phyloP scores from a whole-genome alignment of 345 rosid genomes.

The Lumnitzera littorea region DNA sequence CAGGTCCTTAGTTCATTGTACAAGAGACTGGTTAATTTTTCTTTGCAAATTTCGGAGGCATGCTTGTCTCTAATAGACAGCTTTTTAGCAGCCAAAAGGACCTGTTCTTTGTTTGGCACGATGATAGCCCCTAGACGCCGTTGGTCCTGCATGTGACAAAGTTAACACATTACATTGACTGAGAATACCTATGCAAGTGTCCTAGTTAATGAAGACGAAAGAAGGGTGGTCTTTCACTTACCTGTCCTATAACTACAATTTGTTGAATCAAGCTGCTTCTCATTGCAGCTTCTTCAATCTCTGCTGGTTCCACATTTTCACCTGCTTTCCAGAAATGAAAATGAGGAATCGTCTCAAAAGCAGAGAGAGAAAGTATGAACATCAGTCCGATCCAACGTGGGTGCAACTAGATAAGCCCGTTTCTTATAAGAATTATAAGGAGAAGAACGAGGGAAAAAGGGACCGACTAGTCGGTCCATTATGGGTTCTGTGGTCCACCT shows the following conservation, averaged over 20 bases:
- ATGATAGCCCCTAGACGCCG: constrained; percentile 83
- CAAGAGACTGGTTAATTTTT: constrained; percentile 35
- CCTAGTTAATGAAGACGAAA: neutral
- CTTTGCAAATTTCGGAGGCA: constrained; percentile 52
- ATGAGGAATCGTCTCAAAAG: no score
- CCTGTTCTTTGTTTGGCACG: constrained; percentile 82
- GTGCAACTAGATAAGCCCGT: no score
- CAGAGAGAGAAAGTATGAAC: no score
- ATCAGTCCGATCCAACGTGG: no score
- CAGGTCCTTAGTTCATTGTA: constrained; percentile 54
- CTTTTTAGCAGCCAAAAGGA: constrained; percentile 39
- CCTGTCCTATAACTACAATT: constrained; percentile 89
- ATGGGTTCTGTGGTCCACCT: no score
- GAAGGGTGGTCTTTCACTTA: constrained; percentile 9
- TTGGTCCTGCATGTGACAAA: constrained; percentile 49
- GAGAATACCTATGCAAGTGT: no score
- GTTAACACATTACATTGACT: neutral
- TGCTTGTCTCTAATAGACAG: constrained; percentile 37
- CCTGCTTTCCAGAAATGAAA: constrained; percentile 29
- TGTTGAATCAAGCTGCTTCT: constrained; percentile 76
- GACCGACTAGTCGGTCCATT: no score
- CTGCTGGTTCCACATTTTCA: constrained; percentile 88
- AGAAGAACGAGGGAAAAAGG: no score
- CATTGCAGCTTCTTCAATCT: constrained; percentile 88
- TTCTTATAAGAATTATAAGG: no score